Evolutionary conservation across 768 basidiomycete genomes (phyloP), one percentile per base, ranked within the genome.

Genomic region (Mycena pura): DNA sequence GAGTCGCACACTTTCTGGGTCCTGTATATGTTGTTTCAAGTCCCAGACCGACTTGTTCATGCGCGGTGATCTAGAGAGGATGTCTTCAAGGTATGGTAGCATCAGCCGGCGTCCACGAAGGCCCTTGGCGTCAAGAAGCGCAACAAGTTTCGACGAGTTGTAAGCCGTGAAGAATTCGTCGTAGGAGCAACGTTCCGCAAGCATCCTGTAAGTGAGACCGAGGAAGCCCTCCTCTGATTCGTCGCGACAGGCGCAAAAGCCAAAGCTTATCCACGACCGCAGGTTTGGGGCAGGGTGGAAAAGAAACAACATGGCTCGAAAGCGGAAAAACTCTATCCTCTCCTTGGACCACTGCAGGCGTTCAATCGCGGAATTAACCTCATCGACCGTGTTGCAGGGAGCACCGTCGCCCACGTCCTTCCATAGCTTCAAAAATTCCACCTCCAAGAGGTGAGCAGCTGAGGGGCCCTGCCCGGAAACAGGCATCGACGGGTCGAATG

Each of bases 141-240:
- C 36, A 27, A 22, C 29, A 38, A 52, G 50, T 14, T 25, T 19
- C 19, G 50, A 52, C 9, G 50, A 27, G 15, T 39, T 7, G 50
- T 52, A 52, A 39, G 50, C 50, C 2, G n/a, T 34, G 38, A 39
- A 52, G 36, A 52, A 38, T n/a, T 52, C 36, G n/a, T 52, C 50
- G 38, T 39, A 52, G 24, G 50, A 19, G 50, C 50, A 52, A 28
- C 34, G 38, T 17, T 28, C 7, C 24, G 40, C 29, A n/a, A 52
- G 50, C 24, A 39, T n/a, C 21, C 15, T 19, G 15, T 52, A 52
- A n/a, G 40, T 27, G 19, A 13, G 17, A 4, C 36, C 38, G 24
- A 52, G 22, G 10, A 17, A 14, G 38, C 25, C 25, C 50, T 40
- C 50, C 25, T 40, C 50, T 29, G 24, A 34, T 17, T 52, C 50